These are phyloP conservation scores for Saturnispora ahearnii DNA, from an alignment of 805 yeast species.

Conservation along the genomic window DNA sequence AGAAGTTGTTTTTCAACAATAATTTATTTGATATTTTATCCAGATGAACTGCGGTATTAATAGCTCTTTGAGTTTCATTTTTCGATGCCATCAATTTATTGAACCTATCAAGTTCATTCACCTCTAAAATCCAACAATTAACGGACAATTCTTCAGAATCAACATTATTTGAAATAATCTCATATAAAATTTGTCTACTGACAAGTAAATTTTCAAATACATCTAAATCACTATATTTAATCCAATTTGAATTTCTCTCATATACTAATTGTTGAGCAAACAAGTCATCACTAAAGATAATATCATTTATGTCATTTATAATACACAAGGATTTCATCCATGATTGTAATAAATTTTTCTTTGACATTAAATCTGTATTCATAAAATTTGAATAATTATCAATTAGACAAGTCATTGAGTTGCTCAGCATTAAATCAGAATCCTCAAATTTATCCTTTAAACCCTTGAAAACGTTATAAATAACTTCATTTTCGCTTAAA, in stretches of 20 bases:
- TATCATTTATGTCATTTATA: conserved; percentile 19
- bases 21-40: conserved; percentile 28
- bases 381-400: neutral
- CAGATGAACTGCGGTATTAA: conserved; percentile 40
- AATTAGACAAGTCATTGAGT: conserved; percentile 7
- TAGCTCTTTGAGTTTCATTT: conserved; percentile 38
- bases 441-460: conserved; percentile 29
- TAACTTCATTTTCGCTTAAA: conserved; percentile 33
- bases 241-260: conserved; percentile 30
- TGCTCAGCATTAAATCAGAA: conserved; percentile 15
- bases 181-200: conserved; percentile 33
- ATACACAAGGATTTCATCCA: conserved; percentile 28
- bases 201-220: conserved; percentile 36
- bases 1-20: neutral
- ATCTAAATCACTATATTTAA: conserved; percentile 26
- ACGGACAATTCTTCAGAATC: neutral
- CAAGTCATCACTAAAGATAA: conserved; percentile 10
- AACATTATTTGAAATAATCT: conserved; percentile 14
- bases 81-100: conserved; percentile 33
- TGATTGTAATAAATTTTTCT: conserved; percentile 14
- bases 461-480: conserved; percentile 45
- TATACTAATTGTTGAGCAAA: conserved; percentile 8
- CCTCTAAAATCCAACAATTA: conserved; percentile 18
- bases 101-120: conserved; percentile 35
- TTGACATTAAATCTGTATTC: neutral